A percentile compares a stretch with the other conserved stretches of the same genome.
Evolutionary conservation across 345 rosid genomes (phyloP).

Genomic region (Jatropha curcas): DNA sequence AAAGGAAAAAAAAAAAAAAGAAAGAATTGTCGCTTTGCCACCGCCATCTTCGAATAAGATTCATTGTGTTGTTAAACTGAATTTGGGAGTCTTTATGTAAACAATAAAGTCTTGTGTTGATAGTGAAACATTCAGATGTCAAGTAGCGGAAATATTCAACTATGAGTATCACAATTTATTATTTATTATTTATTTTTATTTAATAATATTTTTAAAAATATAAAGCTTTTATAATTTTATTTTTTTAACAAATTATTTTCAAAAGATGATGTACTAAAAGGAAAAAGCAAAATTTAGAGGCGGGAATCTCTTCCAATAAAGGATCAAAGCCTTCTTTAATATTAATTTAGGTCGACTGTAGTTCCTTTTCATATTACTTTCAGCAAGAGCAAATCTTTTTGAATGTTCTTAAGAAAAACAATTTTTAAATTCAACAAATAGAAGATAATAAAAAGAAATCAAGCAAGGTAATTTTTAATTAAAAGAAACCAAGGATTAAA

Average conservation of each 20-base stretch:
- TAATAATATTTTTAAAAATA: no score
- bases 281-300: background rate
- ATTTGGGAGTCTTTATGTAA: background rate
- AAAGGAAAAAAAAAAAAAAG: background rate
- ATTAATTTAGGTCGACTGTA: background rate
- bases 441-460: no score
- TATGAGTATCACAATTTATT: no score
- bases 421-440: no score
- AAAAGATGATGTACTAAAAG: background rate
- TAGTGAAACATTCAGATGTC: background rate
- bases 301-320: background rate
- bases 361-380: background rate
- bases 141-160: conserved; percentile 1
- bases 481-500: no score
- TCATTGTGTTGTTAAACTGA: background rate
- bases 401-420: background rate
- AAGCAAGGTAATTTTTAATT: no score
- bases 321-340: background rate
- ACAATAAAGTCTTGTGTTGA: background rate
- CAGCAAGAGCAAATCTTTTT: background rate
- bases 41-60: conserved; percentile 6
- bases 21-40: background rate
- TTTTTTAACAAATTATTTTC: no score
- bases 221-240: no score
- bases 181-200: no score